These are phyloP conservation scores for Nicotiana tomentosiformis DNA, from an alignment of 257 asterid species.

Conservation along the genomic window DNA sequence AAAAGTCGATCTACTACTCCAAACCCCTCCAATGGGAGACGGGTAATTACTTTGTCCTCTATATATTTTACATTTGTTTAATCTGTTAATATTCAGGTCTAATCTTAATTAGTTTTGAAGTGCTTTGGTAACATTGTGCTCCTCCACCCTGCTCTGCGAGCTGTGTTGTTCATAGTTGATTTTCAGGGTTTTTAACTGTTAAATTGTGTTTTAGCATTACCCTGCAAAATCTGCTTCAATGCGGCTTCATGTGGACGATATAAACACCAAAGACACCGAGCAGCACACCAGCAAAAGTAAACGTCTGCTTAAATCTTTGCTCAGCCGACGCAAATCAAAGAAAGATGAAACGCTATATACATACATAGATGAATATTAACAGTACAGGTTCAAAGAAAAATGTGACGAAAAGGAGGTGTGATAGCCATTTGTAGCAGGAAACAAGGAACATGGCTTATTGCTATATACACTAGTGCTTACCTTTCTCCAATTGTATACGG, in stretches of 20 bases:
- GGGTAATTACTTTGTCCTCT: conserved; percentile 10
- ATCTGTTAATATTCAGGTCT: background rate
- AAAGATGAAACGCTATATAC: conserved; percentile 78
- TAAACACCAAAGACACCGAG: conserved; percentile 48
- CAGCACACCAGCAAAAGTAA: conserved; percentile 73
- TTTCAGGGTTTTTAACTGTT: background rate
- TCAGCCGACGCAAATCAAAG: conserved; percentile 86
- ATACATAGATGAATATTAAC: conserved; percentile 79
- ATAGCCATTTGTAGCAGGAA: background rate
- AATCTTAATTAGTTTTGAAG: background rate
- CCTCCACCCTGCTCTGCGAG: background rate
- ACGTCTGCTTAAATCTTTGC: conserved; percentile 79
- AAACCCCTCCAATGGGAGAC: conserved; percentile 55
- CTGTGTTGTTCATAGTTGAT: background rate
- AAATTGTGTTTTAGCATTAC: conserved; percentile 34
- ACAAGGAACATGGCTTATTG: background rate
- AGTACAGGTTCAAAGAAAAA: background rate
- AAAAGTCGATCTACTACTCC: conserved; percentile 71
- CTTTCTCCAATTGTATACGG: background rate
- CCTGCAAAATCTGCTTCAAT: conserved; percentile 77
- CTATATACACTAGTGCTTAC: background rate
- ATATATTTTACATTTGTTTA: background rate
- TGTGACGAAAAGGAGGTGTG: conserved; percentile 2
- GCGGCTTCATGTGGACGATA: conserved; percentile 60
- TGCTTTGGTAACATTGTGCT: background rate